A percentile compares a stretch with the other conserved stretches of the same genome.
phyloP scores from a whole-genome alignment of 192 early-diverging fungal species.

The Thamnidium elegans region DNA sequence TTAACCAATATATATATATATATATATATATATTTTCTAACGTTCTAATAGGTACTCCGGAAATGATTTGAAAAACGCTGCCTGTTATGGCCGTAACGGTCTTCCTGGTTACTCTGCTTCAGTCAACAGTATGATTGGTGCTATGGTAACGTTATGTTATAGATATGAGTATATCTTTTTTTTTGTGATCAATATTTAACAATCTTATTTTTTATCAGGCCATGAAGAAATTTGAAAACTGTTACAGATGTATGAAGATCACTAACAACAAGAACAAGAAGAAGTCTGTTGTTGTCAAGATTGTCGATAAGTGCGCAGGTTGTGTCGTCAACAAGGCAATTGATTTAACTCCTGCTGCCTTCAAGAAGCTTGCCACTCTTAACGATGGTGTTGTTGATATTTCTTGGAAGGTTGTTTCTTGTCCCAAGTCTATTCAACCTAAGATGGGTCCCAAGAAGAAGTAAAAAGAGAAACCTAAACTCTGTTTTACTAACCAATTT shows the following conservation, averaged over 20 bases:
- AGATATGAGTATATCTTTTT: background rate
- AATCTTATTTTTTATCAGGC: conserved; percentile 5
- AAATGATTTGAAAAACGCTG: conserved; percentile 35
- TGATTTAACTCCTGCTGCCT: conserved; percentile 28
- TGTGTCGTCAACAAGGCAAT: conserved; percentile 14
- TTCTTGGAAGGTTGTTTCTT: conserved; percentile 17
- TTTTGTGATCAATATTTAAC: background rate
- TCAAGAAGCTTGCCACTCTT: conserved; percentile 17
- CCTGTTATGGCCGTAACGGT: conserved; percentile 37
- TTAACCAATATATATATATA: background rate
- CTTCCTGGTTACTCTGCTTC: conserved; percentile 29
- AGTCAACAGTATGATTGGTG: conserved; percentile 30
- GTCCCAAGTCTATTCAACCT: background rate
- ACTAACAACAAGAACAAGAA: conserved; percentile 26
- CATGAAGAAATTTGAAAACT: conserved; percentile 33
- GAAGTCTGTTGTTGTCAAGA: conserved; percentile 27
- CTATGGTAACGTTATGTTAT: conserved; percentile 22
- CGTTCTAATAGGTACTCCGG: conserved; percentile 26
- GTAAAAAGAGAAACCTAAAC: background rate
- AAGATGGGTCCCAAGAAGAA: conserved; percentile 3
- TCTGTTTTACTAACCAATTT: background rate
- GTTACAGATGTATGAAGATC: conserved; percentile 42
- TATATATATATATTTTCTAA: conserved; percentile 1
- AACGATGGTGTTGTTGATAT: conserved; percentile 22
- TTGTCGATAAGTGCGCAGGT: conserved; percentile 37